Evolutionary conservation across 768 basidiomycete genomes (phyloP), one percentile per base, ranked within the genome.

Genomic region (Leccinum rimulosum): DNA sequence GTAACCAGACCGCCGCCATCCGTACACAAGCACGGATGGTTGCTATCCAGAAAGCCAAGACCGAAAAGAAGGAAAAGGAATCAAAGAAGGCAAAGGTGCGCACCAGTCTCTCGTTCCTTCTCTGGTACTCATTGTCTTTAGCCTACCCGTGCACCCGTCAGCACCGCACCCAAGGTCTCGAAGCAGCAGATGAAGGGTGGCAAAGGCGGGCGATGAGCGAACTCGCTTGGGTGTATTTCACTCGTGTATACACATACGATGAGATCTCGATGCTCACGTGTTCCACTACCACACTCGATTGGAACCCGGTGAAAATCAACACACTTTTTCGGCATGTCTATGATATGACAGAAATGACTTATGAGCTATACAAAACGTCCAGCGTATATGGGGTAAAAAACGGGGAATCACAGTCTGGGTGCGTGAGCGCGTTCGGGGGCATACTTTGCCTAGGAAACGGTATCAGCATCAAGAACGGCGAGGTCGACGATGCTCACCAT

Each of bases 111-210:
- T n/a, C 17, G 30, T 25, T 52, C 8, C 9, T 6, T 19, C 3
- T 9, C 52, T 57, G 48, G 33, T 19, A n/a, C 6, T 49, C 22
- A 49, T 49, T 9, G 15, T 27, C 25, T 3, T 40, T 45, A 88
- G 88, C 82, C 87, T 64, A 73, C 82, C 36, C 84, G 86, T 54
- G 73, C 83, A 50, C 68, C 75, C 40, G 82, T 76, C 14, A 73
- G 86, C 53, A 74, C 80, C 43, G 91, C 77, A 56, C 92, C 93
- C 68, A 94, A 88, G 78, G 86, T 95, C 48, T 93, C 93, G 71
- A 98, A 95, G 80, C 94, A 96, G 77, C 89, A 90, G 79, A 93
- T 93, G 88, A 95, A 95, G 84, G 93, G 93, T 72, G 84, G 87
- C 70, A 89, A 89, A 79, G 83, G 84, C 56, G 85, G 87, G 60